Evolutionary conservation across 2,329 filamentous ascomycete genomes (phyloP).

Genomic region (Chaetomium sp.): DNA sequence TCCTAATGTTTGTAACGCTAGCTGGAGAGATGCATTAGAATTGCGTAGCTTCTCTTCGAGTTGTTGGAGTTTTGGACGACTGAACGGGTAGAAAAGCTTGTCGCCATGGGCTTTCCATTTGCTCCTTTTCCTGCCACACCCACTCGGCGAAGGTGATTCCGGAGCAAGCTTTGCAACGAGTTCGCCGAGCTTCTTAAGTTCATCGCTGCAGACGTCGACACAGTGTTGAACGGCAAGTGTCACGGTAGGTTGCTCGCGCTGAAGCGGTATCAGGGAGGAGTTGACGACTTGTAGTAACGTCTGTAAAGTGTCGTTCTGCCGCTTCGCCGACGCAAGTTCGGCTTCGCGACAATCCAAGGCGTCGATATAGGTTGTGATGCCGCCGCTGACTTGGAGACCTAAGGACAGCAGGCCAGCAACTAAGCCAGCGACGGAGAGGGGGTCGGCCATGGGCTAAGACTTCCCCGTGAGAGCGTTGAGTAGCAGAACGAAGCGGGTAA

Average conservation of each 20-base stretch:
- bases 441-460: not conserved
- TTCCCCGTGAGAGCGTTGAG: too few relatives aligned
- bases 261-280: not conserved
- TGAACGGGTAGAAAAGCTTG: slow-evolving; percentile 8
- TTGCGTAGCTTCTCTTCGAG: not conserved
- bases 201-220: not conserved
- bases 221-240: not conserved
- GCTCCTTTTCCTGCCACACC: not conserved
- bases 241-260: not conserved
- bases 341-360: slow-evolving; percentile 3
- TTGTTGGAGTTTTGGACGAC: slow-evolving; percentile 3
- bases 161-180: not conserved
- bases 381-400: not conserved
- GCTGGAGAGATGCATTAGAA: slow-evolving; percentile 2
- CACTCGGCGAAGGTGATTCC: not conserved
- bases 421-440: not conserved
- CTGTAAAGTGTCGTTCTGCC: not conserved
- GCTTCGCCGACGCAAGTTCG: not conserved
- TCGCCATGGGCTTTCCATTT: not conserved
- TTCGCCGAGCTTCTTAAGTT: not conserved
- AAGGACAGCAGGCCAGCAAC: slow-evolving; percentile 1
- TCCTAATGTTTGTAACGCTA: not conserved
- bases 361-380: slow-evolving; percentile 3
- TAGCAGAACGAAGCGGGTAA: too few relatives aligned
- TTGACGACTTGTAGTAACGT: not conserved